Percentiles rank a stretch among this genome's conserved stretches.
Conservation (phyloP, 495 filamentous ascomycete species). For the Aspergillus funiculosus region DNA sequence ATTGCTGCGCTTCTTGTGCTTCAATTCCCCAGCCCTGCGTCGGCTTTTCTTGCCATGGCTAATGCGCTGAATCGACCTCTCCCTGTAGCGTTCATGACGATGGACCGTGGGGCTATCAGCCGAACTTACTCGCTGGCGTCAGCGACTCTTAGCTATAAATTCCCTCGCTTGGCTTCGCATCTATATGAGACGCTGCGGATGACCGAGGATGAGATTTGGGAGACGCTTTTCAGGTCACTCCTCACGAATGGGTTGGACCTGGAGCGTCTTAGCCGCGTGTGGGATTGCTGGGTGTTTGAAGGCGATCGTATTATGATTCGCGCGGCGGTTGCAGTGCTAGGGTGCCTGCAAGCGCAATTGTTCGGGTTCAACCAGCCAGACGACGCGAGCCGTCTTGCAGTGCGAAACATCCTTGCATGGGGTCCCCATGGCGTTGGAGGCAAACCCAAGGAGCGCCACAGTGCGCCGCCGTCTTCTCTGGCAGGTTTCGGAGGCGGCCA, state of each 20-base stretch:
- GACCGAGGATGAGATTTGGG: conserved; percentile 46
- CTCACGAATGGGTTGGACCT: conserved; percentile 56
- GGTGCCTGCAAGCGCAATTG: conserved; percentile 55
- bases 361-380: conserved; percentile 51
- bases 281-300: conserved; percentile 94
- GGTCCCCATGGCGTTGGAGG: conserved; percentile 34
- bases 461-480: conserved; percentile 30
- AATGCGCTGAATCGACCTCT: conserved; percentile 87
- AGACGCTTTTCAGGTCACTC: conserved; percentile 54
- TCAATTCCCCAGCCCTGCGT: conserved; percentile 63
- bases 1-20: conserved; percentile 84
- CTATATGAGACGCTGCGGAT: conserved; percentile 49
- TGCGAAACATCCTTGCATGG: conserved; percentile 50
- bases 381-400: conserved; percentile 30
- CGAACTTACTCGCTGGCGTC: conserved; percentile 68
- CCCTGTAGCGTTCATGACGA: conserved; percentile 79
- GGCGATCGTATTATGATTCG: conserved; percentile 78
- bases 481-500: conserved; percentile 40
- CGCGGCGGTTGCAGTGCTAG: conserved; percentile 66
- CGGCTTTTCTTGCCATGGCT: conserved; percentile 76
- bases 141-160: conserved; percentile 65
- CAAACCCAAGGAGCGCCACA: conserved; percentile 38
- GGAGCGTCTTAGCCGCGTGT: conserved; percentile 72
- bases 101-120: conserved; percentile 64
- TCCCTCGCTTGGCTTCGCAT: conserved; percentile 62